These are phyloP conservation scores for Annulohypoxylon nitens DNA, from an alignment of 495 filamentous ascomycete species.

Conservation along the genomic window DNA sequence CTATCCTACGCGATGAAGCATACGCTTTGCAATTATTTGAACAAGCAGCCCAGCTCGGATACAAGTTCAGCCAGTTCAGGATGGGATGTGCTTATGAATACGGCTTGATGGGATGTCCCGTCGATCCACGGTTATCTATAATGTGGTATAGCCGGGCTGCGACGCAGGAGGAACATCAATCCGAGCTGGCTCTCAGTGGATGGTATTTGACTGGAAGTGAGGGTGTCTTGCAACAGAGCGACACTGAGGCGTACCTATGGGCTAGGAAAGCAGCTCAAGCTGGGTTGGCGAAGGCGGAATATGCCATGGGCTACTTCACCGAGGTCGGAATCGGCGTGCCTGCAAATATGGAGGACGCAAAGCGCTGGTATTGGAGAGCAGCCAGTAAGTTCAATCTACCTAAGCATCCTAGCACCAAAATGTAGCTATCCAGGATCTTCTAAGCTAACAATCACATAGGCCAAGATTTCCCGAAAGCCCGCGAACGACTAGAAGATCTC, in stretches of 20 bases:
- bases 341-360: conserved; percentile 91
- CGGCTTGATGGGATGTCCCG: conserved; percentile 81
- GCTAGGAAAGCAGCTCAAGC: conserved; percentile 90
- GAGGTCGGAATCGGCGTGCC: conserved; percentile 94
- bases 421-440: background rate
- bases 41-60: conserved; percentile 89
- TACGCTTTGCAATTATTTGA: conserved; percentile 85
- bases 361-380: conserved; percentile 98
- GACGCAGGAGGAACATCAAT: conserved; percentile 93
- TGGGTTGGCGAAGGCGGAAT: conserved; percentile 90
- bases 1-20: conserved; percentile 80
- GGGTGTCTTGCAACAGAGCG: conserved; percentile 88
- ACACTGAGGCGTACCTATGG: conserved; percentile 98
- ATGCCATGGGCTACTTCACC: conserved; percentile 98
- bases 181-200: conserved; percentile 89
- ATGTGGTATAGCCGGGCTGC: conserved; percentile 94
- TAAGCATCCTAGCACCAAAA: no score
- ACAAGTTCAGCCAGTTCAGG: conserved; percentile 94
- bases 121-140: conserved; percentile 86
- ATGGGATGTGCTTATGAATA: conserved; percentile 92
- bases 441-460: conserved; percentile 65
- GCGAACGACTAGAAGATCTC: conserved; percentile 91
- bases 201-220: conserved; percentile 97
- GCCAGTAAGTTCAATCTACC: conserved; percentile 77
- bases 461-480: conserved; percentile 92